These are phyloP conservation scores for Quercus aquifolioides DNA, from an alignment of 306 rosid species.

Conservation along the genomic window DNA sequence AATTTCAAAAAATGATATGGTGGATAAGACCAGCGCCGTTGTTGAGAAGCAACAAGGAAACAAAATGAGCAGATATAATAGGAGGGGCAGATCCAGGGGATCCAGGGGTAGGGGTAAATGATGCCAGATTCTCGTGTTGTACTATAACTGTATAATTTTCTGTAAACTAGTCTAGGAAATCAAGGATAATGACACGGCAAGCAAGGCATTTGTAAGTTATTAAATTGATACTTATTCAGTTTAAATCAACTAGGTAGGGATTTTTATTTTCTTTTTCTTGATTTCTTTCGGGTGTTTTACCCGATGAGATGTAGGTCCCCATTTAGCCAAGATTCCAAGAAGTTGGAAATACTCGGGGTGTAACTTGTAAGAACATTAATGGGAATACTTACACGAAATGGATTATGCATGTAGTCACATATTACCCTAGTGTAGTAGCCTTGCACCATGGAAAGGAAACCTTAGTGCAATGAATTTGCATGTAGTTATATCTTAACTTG, in stretches of 20 bases:
- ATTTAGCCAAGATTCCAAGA: background rate
- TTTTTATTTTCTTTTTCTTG: conserved; percentile 14
- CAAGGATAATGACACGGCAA: conserved; percentile 36
- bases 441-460: background rate
- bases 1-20: conserved; percentile 24
- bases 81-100: conserved; percentile 36
- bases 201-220: conserved; percentile 29
- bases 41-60: conserved; percentile 40
- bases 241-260: conserved; percentile 22
- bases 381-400: background rate
- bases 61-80: conserved; percentile 48
- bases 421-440: background rate
- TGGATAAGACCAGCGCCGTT: conserved; percentile 18
- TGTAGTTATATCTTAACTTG: no score
- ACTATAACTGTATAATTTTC: conserved; percentile 26
- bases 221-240: conserved; percentile 25
- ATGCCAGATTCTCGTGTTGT: conserved; percentile 19
- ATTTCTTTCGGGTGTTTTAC: background rate
- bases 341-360: conserved; percentile 23
- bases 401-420: background rate
- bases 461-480: no score
- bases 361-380: conserved; percentile 26
- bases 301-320: background rate
- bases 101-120: conserved; percentile 33
- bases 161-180: conserved; percentile 30